A percentile compares a stretch with the other conserved stretches of the same genome.
These are phyloP conservation scores for Cerioporus squamosus DNA, from an alignment of 1,284 basidiomycete genomes.

Conservation along the genomic window DNA sequence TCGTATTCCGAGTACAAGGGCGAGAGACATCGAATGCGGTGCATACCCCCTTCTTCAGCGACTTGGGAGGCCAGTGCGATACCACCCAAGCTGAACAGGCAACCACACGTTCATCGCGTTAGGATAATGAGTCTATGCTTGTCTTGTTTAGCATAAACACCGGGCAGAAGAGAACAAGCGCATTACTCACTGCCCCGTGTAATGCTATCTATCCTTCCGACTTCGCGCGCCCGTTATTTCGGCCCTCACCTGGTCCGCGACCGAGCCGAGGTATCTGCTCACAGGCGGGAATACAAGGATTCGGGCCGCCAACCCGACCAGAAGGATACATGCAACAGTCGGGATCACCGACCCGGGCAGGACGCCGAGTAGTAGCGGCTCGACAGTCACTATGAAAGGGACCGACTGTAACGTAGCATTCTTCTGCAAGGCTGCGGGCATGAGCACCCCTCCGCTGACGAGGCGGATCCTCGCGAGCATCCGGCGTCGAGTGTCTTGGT, in stretches of 20 bases:
- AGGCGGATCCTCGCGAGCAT: conserved; percentile 60
- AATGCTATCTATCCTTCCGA: neutral
- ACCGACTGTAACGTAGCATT: conserved; percentile 32
- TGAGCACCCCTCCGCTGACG: conserved; percentile 53
- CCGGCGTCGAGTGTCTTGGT: conserved; percentile 39
- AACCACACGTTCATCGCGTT: no score
- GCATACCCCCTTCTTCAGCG: no score
- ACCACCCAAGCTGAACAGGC: no score
- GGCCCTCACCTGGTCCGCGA: conserved; percentile 19
- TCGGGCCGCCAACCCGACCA: conserved; percentile 15
- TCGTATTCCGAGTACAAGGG: no score
- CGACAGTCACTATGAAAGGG: conserved; percentile 56
- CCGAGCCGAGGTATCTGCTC: conserved; percentile 6
- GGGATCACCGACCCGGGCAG: conserved; percentile 60
- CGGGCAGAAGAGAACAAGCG: no score
- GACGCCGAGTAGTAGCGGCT: conserved; percentile 61
- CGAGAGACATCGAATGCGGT: no score
- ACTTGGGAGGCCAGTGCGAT: no score
- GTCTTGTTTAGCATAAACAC: no score
- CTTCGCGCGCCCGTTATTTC: conserved; percentile 5
- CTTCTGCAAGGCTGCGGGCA: conserved; percentile 33
- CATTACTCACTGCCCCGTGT: no score
- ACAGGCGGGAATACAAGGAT: conserved; percentile 24
- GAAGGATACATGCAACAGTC: conserved; percentile 22
- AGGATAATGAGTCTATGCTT: no score